Conservation (phyloP, 139 green algal genomes). For the Picochlorum sp. region DNA sequence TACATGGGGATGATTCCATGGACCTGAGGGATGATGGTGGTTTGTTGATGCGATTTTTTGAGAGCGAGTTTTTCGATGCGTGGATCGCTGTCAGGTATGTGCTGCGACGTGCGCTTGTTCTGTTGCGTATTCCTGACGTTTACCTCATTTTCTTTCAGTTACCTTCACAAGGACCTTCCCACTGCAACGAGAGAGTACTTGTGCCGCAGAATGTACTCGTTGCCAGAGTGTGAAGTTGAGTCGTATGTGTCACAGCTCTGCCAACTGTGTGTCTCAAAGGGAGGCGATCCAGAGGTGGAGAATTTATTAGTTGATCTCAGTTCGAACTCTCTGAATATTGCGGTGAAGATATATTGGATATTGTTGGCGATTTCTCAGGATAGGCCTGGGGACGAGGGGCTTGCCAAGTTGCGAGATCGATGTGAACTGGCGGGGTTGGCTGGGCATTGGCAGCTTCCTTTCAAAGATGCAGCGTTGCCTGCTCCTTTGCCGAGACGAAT, state of each 20-base stretch:
- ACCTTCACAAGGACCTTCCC: constrained; percentile 66
- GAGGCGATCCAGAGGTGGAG: constrained; percentile 52
- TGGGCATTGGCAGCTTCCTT: constrained; percentile 68
- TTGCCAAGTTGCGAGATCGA: constrained; percentile 36
- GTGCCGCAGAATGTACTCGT: constrained; percentile 73
- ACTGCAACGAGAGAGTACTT: constrained; percentile 80
- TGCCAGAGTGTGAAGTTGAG: constrained; percentile 69
- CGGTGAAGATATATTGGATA: constrained; percentile 88
- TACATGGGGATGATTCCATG: neutral
- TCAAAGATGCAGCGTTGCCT: constrained; percentile 51
- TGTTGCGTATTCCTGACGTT: neutral
- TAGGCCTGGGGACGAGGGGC: constrained; percentile 49
- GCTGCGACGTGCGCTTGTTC: neutral
- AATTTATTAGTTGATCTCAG: constrained; percentile 62
- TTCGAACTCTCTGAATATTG: constrained; percentile 64
- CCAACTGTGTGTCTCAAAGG: constrained; percentile 56
- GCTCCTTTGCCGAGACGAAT: constrained; percentile 30
- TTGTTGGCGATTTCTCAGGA: constrained; percentile 83
- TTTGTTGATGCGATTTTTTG: constrained; percentile 76
- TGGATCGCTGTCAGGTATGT: constrained; percentile 77
- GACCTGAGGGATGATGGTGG: constrained; percentile 37
- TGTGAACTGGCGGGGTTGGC: constrained; percentile 69
- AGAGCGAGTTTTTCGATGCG: constrained; percentile 73
- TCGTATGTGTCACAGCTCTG: constrained; percentile 82
- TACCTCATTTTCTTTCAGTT: constrained; percentile 35